A percentile compares a stretch with the other conserved stretches of the same genome.
phyloP scores from a whole-genome alignment of 352 stramenopile genomes.

The Sclerospora graminicola region DNA sequence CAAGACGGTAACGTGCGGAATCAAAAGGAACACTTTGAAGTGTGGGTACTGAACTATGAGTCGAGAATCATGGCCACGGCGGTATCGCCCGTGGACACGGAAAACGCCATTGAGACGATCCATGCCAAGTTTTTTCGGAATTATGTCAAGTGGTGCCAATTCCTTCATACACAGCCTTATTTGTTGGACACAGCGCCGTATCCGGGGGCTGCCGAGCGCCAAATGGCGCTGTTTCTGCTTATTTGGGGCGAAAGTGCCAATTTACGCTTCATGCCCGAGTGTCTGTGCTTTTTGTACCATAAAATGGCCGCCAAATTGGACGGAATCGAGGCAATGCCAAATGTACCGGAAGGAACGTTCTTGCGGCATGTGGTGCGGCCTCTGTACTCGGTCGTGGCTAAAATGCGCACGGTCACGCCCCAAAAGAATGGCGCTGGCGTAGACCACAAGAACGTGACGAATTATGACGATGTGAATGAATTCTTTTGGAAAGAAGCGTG shows the following conservation, averaged over 20 bases:
- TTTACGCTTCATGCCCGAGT: slow-evolving; percentile 85
- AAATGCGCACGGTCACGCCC: slow-evolving; percentile 39
- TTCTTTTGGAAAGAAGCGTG: slow-evolving; percentile 80
- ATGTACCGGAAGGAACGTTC: slow-evolving; percentile 60
- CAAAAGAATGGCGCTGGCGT: slow-evolving; percentile 23
- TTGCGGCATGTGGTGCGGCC: slow-evolving; percentile 61
- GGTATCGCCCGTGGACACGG: slow-evolving; percentile 26
- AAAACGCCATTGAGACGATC: slow-evolving; percentile 61
- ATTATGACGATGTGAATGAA: slow-evolving; percentile 88
- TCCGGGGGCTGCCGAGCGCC: slow-evolving; percentile 28
- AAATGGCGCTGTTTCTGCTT: slow-evolving; percentile 75
- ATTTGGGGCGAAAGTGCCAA: slow-evolving; percentile 83
- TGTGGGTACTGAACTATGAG: slow-evolving; percentile 79
- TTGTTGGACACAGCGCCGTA: slow-evolving; percentile 41
- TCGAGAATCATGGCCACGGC: slow-evolving; percentile 29
- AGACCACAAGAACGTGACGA: slow-evolving; percentile 83
- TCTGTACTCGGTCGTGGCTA: slow-evolving; percentile 66
- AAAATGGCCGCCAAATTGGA: slow-evolving; percentile 67
- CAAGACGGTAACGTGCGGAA: slow-evolving; percentile 78
- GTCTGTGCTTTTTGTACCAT: slow-evolving; percentile 84
- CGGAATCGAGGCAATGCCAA: slow-evolving; percentile 39
- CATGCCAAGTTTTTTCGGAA: slow-evolving; percentile 92
- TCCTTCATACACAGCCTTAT: slow-evolving; percentile 82
- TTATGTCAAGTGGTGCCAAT: slow-evolving; percentile 92
- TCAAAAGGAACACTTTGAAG: slow-evolving; percentile 80